Evolutionary conservation across 1,284 basidiomycete species (phyloP), one percentile per base, ranked within the genome.

Genomic region (Ganoderma meredithae): DNA sequence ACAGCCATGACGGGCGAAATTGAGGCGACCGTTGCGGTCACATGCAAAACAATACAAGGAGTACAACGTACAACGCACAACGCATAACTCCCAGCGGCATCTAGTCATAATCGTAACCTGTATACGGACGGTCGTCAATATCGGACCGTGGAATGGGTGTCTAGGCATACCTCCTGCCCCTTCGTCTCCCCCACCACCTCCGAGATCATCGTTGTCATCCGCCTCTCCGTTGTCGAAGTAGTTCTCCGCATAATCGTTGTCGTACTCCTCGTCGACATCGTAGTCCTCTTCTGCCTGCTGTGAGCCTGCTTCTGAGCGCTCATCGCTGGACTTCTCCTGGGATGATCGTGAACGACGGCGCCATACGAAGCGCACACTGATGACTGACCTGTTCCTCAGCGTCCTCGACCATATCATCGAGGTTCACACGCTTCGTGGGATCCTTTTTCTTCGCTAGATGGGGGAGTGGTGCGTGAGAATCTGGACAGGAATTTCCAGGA

Each of bases 151-250:
- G 36, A 60, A 62, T 22, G 12, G 47, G 56, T 59, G 31, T 33
- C 3, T 36, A 60, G 58, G 70, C 75, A 52, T 62, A 72, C 82
- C 84, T 74, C 86, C 90, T 17, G 84, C 91, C 61, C 86, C 92
- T 22, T 81, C 85, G 19, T 83, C 90, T n/a, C 84, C 85, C 1
- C 80, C 88, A 1, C 88, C 91, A 15, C 85, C 92, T 10, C 90
- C 92, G 12, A 92, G 79, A 73, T 93, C 89, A 73, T 94, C 93
- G 64, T 86, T 79, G 74, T 94, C 91, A 65, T 94, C 92, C 4
- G 83, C 89, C 78, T 94, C 93, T 31, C 92, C 92, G 68, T 93
- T 94, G 77, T 95, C 93, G 77, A 95, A 95, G 83, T 94, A 94
- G 76, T 94, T 92, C 69, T 91, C 90, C 1, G 90, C 93, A 71